Evolutionary conservation across 2,329 filamentous ascomycete genomes (phyloP).

Genomic region (Sporothrix sp.): DNA sequence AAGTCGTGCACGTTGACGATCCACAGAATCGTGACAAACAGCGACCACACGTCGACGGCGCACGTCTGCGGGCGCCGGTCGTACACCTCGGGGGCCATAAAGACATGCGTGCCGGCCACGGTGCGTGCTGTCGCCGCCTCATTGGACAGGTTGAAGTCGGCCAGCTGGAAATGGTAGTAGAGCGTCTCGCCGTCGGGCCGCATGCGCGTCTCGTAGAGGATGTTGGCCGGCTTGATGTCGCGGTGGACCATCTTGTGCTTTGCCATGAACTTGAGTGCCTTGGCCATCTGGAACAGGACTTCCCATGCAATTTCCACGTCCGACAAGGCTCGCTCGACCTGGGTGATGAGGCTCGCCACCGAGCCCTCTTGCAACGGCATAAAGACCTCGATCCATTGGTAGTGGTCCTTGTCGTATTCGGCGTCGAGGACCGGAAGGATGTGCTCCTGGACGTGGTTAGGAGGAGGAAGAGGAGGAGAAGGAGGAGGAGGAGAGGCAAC

Average conservation of each 20-base stretch:
- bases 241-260: constrained; percentile 74
- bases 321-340: neutral
- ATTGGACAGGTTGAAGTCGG: constrained; percentile 92
- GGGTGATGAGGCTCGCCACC: constrained; percentile 4
- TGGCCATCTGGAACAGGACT: constrained; percentile 18
- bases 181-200: constrained; percentile 15
- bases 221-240: constrained; percentile 96
- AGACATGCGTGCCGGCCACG: constrained; percentile 21
- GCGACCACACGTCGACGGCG: constrained; percentile 25
- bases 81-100: constrained; percentile 24
- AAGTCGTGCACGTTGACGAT: constrained; percentile 18
- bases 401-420: constrained; percentile 9
- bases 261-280: constrained; percentile 19
- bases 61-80: constrained; percentile 17
- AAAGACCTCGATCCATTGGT: constrained; percentile 16
- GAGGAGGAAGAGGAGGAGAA: neutral
- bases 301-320: neutral
- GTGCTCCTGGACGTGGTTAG: constrained; percentile 10
- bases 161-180: constrained; percentile 63
- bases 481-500: neutral
- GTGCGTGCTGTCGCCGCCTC: constrained; percentile 19
- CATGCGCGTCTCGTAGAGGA: constrained; percentile 60
- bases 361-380: constrained; percentile 17
- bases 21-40: constrained; percentile 25
- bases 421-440: constrained; percentile 15